Percentiles rank a stretch among this genome's conserved stretches.
phyloP scores from a whole-genome alignment of 768 basidiomycete genomes.

The Rhodosporidiobolus odoratus region DNA sequence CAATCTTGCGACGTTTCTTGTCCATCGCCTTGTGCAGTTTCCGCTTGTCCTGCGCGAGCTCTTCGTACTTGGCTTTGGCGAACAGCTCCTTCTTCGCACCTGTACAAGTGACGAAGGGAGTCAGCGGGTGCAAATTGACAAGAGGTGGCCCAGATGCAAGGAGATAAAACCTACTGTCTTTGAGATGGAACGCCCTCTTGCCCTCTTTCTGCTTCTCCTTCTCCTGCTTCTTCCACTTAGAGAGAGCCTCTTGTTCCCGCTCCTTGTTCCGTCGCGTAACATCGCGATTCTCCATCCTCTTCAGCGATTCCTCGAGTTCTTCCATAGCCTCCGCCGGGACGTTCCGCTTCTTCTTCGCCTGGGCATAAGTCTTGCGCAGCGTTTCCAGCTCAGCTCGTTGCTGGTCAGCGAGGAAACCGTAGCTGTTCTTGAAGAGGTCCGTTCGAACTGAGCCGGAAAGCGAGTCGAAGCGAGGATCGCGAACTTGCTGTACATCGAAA shows the following conservation, averaged over 20 bases:
- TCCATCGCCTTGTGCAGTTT: conserved; percentile 37
- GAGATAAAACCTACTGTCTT: conserved; percentile 20
- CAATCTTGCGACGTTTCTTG: conserved; percentile 34
- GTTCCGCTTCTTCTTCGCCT: conserved; percentile 20
- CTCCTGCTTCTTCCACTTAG: conserved; percentile 34
- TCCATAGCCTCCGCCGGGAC: conserved; percentile 22
- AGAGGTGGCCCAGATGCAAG: background rate
- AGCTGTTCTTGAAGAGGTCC: conserved; percentile 30
- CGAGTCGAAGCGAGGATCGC: conserved; percentile 39
- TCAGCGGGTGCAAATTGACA: background rate
- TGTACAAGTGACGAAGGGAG: background rate
- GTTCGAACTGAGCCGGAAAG: conserved; percentile 29
- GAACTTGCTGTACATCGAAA: conserved; percentile 12
- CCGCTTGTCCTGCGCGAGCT: conserved; percentile 36
- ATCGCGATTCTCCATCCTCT: conserved; percentile 35
- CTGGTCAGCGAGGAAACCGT: conserved; percentile 30
- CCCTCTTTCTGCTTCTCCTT: conserved; percentile 24
- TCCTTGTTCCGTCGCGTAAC: conserved; percentile 27
- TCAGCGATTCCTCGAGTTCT: conserved; percentile 30
- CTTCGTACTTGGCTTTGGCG: conserved; percentile 38
- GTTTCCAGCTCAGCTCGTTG: conserved; percentile 25
- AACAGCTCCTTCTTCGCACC: conserved; percentile 34
- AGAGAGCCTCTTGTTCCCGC: conserved; percentile 26
- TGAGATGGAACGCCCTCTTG: conserved; percentile 37
- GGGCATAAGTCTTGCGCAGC: conserved; percentile 19